Percentiles rank a stretch among this genome's conserved stretches.
Evolutionary conservation across 495 filamentous ascomycete genomes (phyloP).

Genomic region (Thozetella sp.): DNA sequence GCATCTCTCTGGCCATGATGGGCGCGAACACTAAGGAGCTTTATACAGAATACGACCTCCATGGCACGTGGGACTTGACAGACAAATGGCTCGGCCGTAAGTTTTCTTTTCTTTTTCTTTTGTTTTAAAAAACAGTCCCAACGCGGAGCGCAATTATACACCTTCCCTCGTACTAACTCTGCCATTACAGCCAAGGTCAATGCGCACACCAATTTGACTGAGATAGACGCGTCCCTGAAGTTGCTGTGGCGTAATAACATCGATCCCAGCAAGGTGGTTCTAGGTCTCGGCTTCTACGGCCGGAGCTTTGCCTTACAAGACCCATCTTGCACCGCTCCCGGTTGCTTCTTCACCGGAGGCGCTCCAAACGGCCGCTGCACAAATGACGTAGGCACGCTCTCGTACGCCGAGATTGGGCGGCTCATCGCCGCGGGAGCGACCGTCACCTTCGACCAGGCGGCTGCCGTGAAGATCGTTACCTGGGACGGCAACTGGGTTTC

Average conservation of each 20-base stretch:
- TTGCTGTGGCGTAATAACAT: slow-evolving; percentile 54
- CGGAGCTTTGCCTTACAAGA: slow-evolving; percentile 27
- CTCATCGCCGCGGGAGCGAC: slow-evolving; percentile 12
- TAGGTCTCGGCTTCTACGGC: slow-evolving; percentile 58
- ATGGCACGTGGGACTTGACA: slow-evolving; percentile 25
- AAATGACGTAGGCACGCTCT: slow-evolving; percentile 26
- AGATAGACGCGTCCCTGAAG: slow-evolving; percentile 46
- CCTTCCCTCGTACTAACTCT: too few relatives aligned
- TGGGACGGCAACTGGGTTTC: slow-evolving; percentile 43
- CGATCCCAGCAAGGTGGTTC: slow-evolving; percentile 33
- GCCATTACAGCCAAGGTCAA: slow-evolving; percentile 27
- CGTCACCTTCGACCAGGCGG: slow-evolving; percentile 14
- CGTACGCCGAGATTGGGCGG: slow-evolving; percentile 34
- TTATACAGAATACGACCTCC: slow-evolving; percentile 43
- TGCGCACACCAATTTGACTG: slow-evolving; percentile 56
- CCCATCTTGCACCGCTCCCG: slow-evolving; percentile 7
- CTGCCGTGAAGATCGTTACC: slow-evolving; percentile 35
- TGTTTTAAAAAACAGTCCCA: too few relatives aligned
- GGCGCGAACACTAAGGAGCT: not conserved
- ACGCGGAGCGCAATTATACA: too few relatives aligned
- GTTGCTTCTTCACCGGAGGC: slow-evolving; percentile 22
- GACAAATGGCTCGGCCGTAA: slow-evolving; percentile 22
- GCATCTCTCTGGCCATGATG: not conserved
- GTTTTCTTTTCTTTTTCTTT: too few relatives aligned
- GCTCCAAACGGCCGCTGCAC: slow-evolving; percentile 30